These are phyloP conservation scores for Aspergillus carbonarius DNA, from an alignment of 2,329 filamentous ascomycete genomes.

Conservation along the genomic window DNA sequence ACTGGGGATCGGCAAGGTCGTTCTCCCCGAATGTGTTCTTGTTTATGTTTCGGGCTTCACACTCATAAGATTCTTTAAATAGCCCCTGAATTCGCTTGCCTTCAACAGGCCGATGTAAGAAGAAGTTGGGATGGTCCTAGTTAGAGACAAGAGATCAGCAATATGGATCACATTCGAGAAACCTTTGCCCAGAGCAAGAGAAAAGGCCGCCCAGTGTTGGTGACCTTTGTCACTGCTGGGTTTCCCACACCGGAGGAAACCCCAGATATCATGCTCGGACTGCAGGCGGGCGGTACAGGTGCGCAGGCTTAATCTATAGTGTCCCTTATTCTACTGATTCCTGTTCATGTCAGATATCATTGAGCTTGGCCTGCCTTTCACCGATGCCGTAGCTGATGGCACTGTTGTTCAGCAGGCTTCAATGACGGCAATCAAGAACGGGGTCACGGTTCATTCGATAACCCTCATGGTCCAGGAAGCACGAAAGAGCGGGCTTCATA, in stretches of 20 bases:
- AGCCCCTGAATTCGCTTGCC: too few relatives aligned
- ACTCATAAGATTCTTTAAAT: too few relatives aligned
- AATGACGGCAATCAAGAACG: slow-evolving; percentile 79
- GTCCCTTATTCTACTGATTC: not conserved
- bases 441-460: slow-evolving; percentile 73
- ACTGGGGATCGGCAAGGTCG: too few relatives aligned
- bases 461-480: slow-evolving; percentile 80
- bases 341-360: slow-evolving; percentile 67
- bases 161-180: too few relatives aligned
- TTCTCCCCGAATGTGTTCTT: too few relatives aligned
- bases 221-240: not conserved
- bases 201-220: not conserved
- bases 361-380: slow-evolving; percentile 92
- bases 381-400: slow-evolving; percentile 92
- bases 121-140: too few relatives aligned
- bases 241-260: not conserved
- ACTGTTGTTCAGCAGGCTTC: slow-evolving; percentile 93
- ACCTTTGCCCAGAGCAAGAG: too few relatives aligned
- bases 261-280: not conserved
- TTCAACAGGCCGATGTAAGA: too few relatives aligned
- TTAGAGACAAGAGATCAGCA: too few relatives aligned
- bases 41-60: too few relatives aligned
- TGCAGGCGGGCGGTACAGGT: not conserved
- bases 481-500: slow-evolving; percentile 69
- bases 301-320: too few relatives aligned